Conservation (phyloP, 371 early-diverging fungal genomes). For the Zychaea mexicana region DNA sequence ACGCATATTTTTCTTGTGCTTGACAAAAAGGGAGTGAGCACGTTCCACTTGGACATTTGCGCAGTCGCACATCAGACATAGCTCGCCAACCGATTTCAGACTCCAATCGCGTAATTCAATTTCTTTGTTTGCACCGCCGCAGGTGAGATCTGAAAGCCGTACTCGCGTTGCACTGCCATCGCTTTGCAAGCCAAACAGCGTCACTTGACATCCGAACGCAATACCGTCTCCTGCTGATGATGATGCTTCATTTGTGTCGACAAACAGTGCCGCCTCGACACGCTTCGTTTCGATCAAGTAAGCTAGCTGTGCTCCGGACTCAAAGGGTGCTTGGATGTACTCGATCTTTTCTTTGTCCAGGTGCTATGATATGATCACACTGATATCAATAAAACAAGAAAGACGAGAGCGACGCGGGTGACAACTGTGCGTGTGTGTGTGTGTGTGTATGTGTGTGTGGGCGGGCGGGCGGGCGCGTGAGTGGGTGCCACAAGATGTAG, state of each 20-base stretch:
- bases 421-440: no score
- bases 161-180: background rate
- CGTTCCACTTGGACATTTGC: constrained; percentile 3
- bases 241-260: background rate
- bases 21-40: constrained; percentile 2
- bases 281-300: constrained; percentile 66
- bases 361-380: no score
- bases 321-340: constrained; percentile 96
- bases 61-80: background rate
- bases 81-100: background rate
- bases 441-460: no score
- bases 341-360: constrained; percentile 67
- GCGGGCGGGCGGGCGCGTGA: no score
- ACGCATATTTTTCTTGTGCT: constrained; percentile 2
- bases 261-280: background rate
- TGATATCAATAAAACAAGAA: no score
- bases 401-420: no score
- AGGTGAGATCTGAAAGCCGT: background rate
- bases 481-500: no score
- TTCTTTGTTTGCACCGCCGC: background rate
- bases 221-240: no score
- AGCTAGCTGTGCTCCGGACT: constrained; percentile 98
- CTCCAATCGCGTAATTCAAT: constrained; percentile 6
- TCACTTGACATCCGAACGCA: background rate
- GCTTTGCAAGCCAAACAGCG: background rate